Evolutionary conservation across 163 green algal species (phyloP), one percentile per base, ranked within the genome.

Genomic region (Volvox carteri): DNA sequence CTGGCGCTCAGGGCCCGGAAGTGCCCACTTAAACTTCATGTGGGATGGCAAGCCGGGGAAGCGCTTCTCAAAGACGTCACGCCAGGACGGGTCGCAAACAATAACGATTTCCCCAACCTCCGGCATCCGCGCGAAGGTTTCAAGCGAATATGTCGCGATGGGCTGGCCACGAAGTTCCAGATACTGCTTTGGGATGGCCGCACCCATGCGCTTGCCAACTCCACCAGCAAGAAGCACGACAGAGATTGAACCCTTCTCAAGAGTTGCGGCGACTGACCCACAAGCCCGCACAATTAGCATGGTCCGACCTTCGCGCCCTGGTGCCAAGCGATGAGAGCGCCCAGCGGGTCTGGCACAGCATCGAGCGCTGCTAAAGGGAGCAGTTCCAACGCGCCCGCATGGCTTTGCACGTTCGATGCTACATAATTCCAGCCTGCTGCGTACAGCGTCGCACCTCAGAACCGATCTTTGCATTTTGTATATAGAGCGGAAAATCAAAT

Each of bases 111-210:
- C 97, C 2, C 93, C 90, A 7, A 99, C 96, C 80, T 98, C 94
- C 0, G 86, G 91, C 97, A 99, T 99, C 44, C 42, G 86, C 0
- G 95, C 91, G 93, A 99, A 99, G 1, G 91, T 98, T 12, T 95
- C 58, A 72, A 99, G 91, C 87, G 93, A 97, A 93, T 98, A 97
- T 4, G 95, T 97, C 19, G 96, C 96, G 62, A 99, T 98, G 12
- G 96, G 92, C 91, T 97, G 92, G 1, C 97, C 97, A 25, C 90
- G 78, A 7, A 99, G 92, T 25, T 97, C 91, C 4, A 99, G 93
- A 89, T 99, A 99, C 92, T 99, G 98, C 94, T 99, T 99, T 30
- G 98, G 98, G 73, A 99, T 99, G 73, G 90, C 78, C 73, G 97
- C 97, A 52, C 96, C 96, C 97, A 99, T 99, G 28, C 98, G 96